Evolutionary conservation across 345 rosid species (phyloP).

Genomic region (Ceriops decandra): DNA sequence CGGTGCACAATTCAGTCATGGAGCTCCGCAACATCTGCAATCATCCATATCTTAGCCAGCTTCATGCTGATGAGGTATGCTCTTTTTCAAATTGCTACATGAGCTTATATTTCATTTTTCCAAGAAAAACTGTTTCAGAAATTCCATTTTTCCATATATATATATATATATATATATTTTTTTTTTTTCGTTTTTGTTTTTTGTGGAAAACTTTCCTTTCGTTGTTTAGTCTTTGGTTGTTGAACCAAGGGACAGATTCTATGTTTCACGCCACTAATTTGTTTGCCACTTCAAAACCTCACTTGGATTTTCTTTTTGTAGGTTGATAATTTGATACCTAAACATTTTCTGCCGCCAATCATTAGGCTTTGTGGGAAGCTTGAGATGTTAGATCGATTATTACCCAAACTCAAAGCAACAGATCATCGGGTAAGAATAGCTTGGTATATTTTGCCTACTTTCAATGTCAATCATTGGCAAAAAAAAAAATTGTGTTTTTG

Average conservation of each 20-base stretch:
- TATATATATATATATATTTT: too few relatives aligned
- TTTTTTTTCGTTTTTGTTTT: background rate
- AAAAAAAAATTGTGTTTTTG: background rate
- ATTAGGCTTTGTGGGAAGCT: conserved; percentile 91
- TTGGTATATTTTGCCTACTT: conserved; percentile 11
- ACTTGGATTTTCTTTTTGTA: conserved; percentile 27
- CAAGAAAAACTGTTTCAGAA: background rate
- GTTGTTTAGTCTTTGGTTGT: conserved; percentile 7
- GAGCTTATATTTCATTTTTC: conserved; percentile 1
- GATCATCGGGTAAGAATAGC: conserved; percentile 75
- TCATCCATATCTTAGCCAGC: conserved; percentile 95
- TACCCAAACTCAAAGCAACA: conserved; percentile 85
- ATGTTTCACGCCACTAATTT: background rate
- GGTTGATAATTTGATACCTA: conserved; percentile 71
- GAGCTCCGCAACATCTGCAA: conserved; percentile 95
- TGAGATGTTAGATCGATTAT: conserved; percentile 89
- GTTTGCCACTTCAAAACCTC: conserved; percentile 10
- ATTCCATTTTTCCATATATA: background rate
- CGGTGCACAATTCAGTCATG: conserved; percentile 94
- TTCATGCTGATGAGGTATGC: conserved; percentile 82
- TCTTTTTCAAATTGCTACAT: conserved; percentile 11
- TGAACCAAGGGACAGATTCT: background rate
- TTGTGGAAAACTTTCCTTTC: background rate
- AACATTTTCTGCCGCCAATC: conserved; percentile 76
- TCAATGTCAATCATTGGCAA: too few relatives aligned